phyloP scores from a whole-genome alignment of 208 protist species.

The Tritrichomonas musculus region DNA sequence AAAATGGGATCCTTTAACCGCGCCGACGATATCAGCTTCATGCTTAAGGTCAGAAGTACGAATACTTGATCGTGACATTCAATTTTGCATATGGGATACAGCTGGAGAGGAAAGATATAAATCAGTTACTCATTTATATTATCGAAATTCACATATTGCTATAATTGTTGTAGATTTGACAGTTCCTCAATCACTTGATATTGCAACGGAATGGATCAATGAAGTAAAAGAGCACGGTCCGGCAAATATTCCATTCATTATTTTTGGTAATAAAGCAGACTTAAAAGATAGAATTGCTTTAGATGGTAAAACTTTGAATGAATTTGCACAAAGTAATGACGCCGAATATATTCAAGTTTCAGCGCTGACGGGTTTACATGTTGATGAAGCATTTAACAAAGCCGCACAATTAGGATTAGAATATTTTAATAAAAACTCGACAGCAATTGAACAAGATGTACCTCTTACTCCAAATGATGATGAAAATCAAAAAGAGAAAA shows the following conservation, averaged over 20 bases:
- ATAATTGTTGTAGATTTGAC: neutral
- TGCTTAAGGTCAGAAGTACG: neutral
- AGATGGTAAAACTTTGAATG: neutral
- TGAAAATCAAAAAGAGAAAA: too few species aligned
- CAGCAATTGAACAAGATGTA: too few species aligned
- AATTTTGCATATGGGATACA: neutral
- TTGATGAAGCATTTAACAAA: neutral
- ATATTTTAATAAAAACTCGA: neutral
- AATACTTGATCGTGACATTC: neutral
- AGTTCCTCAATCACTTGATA: neutral
- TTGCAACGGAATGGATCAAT: neutral
- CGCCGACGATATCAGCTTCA: neutral
- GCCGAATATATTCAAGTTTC: neutral
- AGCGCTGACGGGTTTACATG: neutral
- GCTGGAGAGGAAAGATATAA: neutral
- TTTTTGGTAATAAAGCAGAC: neutral
- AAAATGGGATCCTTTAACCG: neutral
- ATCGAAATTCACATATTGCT: neutral
- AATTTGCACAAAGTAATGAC: neutral
- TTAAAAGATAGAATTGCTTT: neutral
- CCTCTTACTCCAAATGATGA: too few species aligned
- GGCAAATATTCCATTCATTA: neutral
- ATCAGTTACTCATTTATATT: neutral
- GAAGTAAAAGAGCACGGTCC: neutral
- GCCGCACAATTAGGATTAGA: neutral